phyloP scores from a whole-genome alignment of 2,329 filamentous ascomycete species.

The Nemania bipapillata region DNA sequence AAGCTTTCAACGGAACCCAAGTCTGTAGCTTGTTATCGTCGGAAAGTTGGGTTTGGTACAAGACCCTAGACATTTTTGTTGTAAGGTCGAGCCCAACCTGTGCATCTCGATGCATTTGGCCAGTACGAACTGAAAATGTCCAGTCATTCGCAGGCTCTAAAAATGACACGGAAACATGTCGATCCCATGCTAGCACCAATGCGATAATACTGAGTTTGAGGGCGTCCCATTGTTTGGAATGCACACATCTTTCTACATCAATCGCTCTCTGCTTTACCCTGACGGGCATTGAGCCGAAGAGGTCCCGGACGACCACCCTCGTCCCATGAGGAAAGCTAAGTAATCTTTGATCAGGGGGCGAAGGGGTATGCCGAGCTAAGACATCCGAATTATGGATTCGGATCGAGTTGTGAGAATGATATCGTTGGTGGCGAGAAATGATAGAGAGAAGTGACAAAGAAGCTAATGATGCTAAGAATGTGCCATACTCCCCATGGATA shows the following conservation, averaged over 20 bases:
- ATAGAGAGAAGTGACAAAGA: constrained; percentile 80
- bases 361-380: constrained; percentile 72
- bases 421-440: constrained; percentile 72
- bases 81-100: constrained; percentile 36
- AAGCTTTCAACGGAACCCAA: constrained; percentile 79
- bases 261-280: constrained; percentile 81
- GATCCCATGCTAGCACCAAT: constrained; percentile 76
- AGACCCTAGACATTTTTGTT: constrained; percentile 59
- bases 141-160: constrained; percentile 60
- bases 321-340: constrained; percentile 74
- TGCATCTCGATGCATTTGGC: constrained; percentile 26
- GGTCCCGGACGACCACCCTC: constrained; percentile 76
- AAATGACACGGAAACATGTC: constrained; percentile 66
- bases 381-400: constrained; percentile 75
- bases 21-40: constrained; percentile 61
- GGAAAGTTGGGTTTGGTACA: constrained; percentile 74
- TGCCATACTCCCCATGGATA: constrained; percentile 74
- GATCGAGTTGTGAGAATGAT: constrained; percentile 72
- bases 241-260: constrained; percentile 60
- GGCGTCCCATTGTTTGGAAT: constrained; percentile 72
- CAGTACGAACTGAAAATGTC: constrained; percentile 54
- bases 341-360: constrained; percentile 67
- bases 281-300: constrained; percentile 92
- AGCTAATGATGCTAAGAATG: constrained; percentile 80
- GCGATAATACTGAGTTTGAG: constrained; percentile 69